phyloP scores from a whole-genome alignment of 1,284 basidiomycete species.

The Leccinum subrobustum region DNA sequence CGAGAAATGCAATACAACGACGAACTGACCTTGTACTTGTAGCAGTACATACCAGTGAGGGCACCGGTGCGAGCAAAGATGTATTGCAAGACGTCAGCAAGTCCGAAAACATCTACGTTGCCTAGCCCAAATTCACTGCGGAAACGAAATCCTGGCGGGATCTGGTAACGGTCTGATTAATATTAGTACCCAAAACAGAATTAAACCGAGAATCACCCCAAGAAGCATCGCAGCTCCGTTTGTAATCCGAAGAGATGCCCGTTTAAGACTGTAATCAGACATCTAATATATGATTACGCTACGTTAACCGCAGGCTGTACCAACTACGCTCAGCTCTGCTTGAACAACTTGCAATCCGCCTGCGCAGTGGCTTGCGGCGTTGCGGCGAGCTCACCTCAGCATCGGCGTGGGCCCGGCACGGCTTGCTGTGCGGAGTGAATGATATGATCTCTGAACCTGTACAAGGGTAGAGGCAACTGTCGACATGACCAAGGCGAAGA shows the following conservation, averaged over 20 bases:
- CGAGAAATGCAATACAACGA: conserved; percentile 1
- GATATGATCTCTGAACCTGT: conserved; percentile 76
- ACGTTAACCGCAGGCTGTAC: too few relatives aligned
- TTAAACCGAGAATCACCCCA: neutral
- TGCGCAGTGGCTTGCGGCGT: too few relatives aligned
- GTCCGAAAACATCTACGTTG: conserved; percentile 98
- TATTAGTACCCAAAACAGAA: neutral
- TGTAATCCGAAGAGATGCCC: neutral
- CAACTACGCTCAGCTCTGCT: too few relatives aligned
- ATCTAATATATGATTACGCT: neutral
- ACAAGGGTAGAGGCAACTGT: conserved; percentile 81
- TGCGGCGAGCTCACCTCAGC: too few relatives aligned
- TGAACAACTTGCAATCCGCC: too few relatives aligned
- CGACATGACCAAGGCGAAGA: conserved; percentile 84
- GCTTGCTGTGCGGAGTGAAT: conserved; percentile 32
- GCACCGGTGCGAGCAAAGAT: conserved; percentile 98
- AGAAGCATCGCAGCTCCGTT: neutral
- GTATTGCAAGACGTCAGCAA: conserved; percentile 98
- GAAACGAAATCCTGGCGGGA: neutral
- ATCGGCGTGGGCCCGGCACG: too few relatives aligned
- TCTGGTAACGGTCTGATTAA: neutral
- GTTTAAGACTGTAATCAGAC: neutral
- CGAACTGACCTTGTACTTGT: conserved; percentile 88
- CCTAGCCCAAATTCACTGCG: conserved; percentile 78
- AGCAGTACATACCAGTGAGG: conserved; percentile 97